A percentile compares a stretch with the other conserved stretches of the same genome.
Evolutionary conservation across 768 basidiomycete genomes (phyloP).

Genomic region (Pulveroboletus sp.): DNA sequence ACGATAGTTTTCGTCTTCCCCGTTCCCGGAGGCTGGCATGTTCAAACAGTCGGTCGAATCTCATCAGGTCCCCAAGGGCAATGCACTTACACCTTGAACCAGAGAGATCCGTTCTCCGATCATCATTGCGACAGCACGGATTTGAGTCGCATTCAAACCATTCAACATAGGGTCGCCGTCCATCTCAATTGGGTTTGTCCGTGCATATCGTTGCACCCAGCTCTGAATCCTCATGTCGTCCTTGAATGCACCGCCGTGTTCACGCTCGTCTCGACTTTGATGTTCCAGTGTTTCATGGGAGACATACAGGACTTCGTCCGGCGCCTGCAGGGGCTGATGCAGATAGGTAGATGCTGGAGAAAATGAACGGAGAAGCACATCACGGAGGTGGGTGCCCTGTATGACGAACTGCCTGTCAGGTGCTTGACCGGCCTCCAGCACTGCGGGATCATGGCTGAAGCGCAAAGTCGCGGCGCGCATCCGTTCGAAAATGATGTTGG

Average conservation of each 20-base stretch:
- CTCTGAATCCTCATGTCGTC: constrained; percentile 73
- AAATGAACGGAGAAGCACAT: constrained; percentile 62
- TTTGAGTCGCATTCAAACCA: constrained; percentile 71
- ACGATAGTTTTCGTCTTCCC: constrained; percentile 93
- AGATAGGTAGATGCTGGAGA: constrained; percentile 24
- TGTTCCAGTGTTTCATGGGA: constrained; percentile 38
- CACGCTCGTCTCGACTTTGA: constrained; percentile 21
- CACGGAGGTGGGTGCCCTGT: constrained; percentile 68
- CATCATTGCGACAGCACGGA: constrained; percentile 81
- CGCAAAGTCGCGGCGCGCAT: constrained; percentile 63
- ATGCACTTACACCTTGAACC: constrained; percentile 73
- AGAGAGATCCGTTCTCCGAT: constrained; percentile 72
- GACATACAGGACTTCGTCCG: constrained; percentile 38
- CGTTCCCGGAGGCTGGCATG: constrained; percentile 74
- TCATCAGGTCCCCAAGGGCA: neutral
- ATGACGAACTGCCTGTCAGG: constrained; percentile 49
- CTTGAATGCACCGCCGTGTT: constrained; percentile 49
- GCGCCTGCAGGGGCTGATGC: constrained; percentile 33
- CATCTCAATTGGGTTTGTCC: constrained; percentile 52
- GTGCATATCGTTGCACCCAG: constrained; percentile 72
- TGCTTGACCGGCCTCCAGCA: constrained; percentile 32
- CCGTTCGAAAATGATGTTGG: constrained; percentile 59
- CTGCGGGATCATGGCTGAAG: constrained; percentile 50
- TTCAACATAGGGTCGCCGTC: constrained; percentile 73
- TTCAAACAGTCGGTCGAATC: constrained; percentile 1